phyloP scores from a whole-genome alignment of 768 basidiomycete species.

The Botryobasidium botryosum region DNA sequence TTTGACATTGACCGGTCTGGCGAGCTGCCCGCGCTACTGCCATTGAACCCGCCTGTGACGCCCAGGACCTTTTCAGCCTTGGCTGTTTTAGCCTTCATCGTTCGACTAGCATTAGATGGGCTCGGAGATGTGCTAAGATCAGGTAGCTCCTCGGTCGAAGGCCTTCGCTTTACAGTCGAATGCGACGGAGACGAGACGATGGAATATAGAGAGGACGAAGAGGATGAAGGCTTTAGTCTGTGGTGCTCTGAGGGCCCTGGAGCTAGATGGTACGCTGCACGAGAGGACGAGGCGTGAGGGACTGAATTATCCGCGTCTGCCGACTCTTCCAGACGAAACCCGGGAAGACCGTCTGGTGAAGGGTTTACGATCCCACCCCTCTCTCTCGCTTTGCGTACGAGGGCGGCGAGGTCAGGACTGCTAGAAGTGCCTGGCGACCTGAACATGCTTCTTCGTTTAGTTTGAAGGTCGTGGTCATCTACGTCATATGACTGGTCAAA shows the following conservation, averaged over 20 bases:
- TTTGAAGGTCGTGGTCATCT: constrained; percentile 49
- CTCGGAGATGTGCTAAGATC: too few relatives aligned
- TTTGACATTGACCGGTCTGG: not conserved
- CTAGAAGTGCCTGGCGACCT: constrained; percentile 77
- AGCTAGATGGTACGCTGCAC: not conserved
- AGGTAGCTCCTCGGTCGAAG: too few relatives aligned
- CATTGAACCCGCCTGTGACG: not conserved
- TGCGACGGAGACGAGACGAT: constrained; percentile 4
- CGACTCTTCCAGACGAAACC: constrained; percentile 12
- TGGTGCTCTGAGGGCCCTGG: not conserved
- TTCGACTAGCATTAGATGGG: too few relatives aligned
- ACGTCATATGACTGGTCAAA: not conserved
- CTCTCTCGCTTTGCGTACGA: constrained; percentile 71
- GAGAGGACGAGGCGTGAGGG: not conserved
- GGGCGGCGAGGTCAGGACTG: constrained; percentile 79
- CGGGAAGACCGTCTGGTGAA: constrained; percentile 23
- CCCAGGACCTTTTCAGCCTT: constrained; percentile 9
- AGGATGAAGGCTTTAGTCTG: constrained; percentile 6
- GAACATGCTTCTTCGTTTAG: constrained; percentile 71
- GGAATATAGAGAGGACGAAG: constrained; percentile 10
- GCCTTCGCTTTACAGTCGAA: not conserved
- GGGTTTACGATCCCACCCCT: constrained; percentile 28
- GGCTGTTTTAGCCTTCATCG: not conserved
- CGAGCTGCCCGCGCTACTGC: not conserved
- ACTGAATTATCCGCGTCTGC: constrained; percentile 5